Percentiles rank a stretch among this genome's conserved stretches.
Evolutionary conservation across 768 basidiomycete species (phyloP).

Genomic region (Hortiboletus flavorubellus): DNA sequence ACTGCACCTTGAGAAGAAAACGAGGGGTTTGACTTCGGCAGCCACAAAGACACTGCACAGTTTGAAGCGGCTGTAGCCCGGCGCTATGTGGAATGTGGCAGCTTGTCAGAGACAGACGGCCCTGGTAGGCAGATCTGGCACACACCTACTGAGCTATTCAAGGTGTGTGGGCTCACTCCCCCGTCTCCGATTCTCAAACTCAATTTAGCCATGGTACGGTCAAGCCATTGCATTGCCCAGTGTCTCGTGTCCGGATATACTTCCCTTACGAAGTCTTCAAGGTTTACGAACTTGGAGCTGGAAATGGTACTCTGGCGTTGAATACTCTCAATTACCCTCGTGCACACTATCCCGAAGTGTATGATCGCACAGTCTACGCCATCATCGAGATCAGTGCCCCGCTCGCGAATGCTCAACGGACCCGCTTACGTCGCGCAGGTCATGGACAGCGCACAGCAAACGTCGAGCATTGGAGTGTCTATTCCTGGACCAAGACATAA

Average conservation of each 20-base stretch:
- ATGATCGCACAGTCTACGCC: conserved; percentile 86
- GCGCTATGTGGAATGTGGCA: conserved; percentile 71
- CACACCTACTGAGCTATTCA: conserved; percentile 96
- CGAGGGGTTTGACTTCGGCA: conserved; percentile 62
- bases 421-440: conserved; percentile 50
- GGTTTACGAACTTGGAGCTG: conserved; percentile 97
- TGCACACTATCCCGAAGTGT: conserved; percentile 82
- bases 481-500: conserved; percentile 76
- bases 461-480: conserved; percentile 75
- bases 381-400: conserved; percentile 93
- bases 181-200: conserved; percentile 5
- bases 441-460: conserved; percentile 46
- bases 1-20: conserved; percentile 46
- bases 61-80: conserved; percentile 81
- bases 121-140: conserved; percentile 95
- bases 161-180: conserved; percentile 46
- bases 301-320: conserved; percentile 91
- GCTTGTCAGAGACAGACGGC: conserved; percentile 52
- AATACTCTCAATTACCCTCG: conserved; percentile 83
- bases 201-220: conserved; percentile 85
- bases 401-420: conserved; percentile 67
- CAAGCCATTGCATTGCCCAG: conserved; percentile 82
- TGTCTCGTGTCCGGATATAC: conserved; percentile 92
- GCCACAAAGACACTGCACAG: conserved; percentile 62
- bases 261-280: conserved; percentile 96